These are phyloP conservation scores for Flaveria robusta DNA, from an alignment of 129 eudicot species.

Conservation along the genomic window DNA sequence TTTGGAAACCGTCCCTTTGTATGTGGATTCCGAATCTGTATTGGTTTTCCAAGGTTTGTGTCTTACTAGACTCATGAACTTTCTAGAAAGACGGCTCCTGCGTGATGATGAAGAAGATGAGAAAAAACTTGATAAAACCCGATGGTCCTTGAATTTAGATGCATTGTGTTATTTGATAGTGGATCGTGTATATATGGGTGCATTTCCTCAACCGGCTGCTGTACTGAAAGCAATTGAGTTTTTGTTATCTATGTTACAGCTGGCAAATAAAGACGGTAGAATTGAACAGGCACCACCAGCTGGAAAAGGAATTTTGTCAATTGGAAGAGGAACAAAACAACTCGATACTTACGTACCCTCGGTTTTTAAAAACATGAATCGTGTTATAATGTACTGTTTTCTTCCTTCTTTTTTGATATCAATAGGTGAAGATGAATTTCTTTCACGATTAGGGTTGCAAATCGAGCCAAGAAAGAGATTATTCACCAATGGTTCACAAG, in stretches of 20 bases:
- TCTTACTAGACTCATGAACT: constrained; percentile 89
- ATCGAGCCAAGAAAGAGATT: constrained; percentile 52
- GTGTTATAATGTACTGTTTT: constrained; percentile 78
- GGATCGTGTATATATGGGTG: constrained; percentile 98
- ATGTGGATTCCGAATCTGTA: constrained; percentile 77
- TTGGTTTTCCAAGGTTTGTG: constrained; percentile 96
- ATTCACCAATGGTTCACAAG: constrained; percentile 37
- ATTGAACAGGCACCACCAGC: constrained; percentile 76
- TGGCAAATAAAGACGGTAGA: constrained; percentile 97
- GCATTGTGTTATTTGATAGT: constrained; percentile 83
- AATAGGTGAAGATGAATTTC: constrained; percentile 86
- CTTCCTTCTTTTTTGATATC: constrained; percentile 74
- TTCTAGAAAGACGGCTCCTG: constrained; percentile 84
- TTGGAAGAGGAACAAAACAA: constrained; percentile 78
- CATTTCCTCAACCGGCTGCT: constrained; percentile 87
- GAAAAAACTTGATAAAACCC: constrained; percentile 82
- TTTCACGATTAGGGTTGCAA: constrained; percentile 73
- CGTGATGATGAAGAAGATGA: constrained; percentile 96
- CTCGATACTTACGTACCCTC: constrained; percentile 77
- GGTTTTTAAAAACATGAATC: constrained; percentile 74
- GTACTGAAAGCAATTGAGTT: constrained; percentile 84
- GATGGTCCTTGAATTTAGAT: constrained; percentile 90
- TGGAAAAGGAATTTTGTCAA: constrained; percentile 81
- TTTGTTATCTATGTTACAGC: constrained; percentile 85
- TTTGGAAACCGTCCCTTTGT: constrained; percentile 84